Evolutionary conservation across 1,284 basidiomycete species (phyloP).

Genomic region (Rhodotorula sp.): DNA sequence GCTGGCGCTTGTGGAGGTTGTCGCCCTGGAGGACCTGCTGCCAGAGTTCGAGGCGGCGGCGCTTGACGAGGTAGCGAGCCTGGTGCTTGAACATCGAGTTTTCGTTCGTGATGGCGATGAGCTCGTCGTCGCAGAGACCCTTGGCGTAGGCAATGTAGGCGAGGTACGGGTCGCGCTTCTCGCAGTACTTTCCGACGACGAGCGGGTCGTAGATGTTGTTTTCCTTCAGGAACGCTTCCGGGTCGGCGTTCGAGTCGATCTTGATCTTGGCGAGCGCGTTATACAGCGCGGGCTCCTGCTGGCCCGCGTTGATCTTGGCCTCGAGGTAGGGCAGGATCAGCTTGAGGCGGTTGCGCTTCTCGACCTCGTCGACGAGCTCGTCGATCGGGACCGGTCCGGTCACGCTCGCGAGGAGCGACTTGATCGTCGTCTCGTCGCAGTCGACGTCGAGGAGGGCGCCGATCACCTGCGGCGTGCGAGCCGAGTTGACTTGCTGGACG

Average conservation of each 20-base stretch:
- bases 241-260: constrained; percentile 98
- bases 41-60: constrained; percentile 95
- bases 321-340: constrained; percentile 97
- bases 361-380: constrained; percentile 95
- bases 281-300: constrained; percentile 88
- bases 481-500: constrained; percentile 96
- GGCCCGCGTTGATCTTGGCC: constrained; percentile 84
- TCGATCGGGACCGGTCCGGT: constrained; percentile 97
- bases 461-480: constrained; percentile 96
- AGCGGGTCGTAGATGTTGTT: constrained; percentile 98
- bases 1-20: constrained; percentile 86
- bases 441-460: constrained; percentile 97
- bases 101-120: constrained; percentile 96
- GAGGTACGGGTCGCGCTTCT: constrained; percentile 96
- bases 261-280: constrained; percentile 98
- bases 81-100: constrained; percentile 99
- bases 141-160: constrained; percentile 99
- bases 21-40: constrained; percentile 87
- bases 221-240: constrained; percentile 95
- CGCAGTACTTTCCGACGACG: constrained; percentile 98
- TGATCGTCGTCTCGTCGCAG: constrained; percentile 95
- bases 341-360: constrained; percentile 93
- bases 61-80: constrained; percentile 95
- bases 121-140: constrained; percentile 97
- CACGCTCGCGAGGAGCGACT: constrained; percentile 87